A percentile compares a stretch with the other conserved stretches of the same genome.
Conservation (phyloP, 2,329 filamentous ascomycete species). For the Aspergillus sojae region DNA sequence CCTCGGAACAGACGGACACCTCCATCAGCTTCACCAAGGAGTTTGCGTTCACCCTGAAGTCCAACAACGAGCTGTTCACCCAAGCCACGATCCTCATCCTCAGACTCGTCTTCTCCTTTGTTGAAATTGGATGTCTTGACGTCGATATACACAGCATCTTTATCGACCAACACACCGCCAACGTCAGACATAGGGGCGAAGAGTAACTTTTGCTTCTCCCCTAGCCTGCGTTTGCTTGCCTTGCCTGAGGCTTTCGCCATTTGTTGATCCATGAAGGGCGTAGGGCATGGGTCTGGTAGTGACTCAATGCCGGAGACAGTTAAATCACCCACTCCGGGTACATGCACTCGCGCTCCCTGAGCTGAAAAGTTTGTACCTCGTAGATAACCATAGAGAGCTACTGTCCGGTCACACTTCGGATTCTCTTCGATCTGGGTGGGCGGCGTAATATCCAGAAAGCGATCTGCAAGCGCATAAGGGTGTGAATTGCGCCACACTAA, state of each 20-base stretch:
- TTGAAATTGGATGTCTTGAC: constrained; percentile 73
- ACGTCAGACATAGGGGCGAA: constrained; percentile 99
- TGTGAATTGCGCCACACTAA: constrained; percentile 95
- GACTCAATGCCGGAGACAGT: constrained; percentile 81
- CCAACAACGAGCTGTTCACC: constrained; percentile 94
- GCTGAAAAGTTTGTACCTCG: constrained; percentile 92
- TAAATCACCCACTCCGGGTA: constrained; percentile 89
- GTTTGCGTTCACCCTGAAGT: constrained; percentile 76
- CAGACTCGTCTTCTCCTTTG: constrained; percentile 62
- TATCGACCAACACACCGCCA: constrained; percentile 92
- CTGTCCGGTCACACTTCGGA: constrained; percentile 83
- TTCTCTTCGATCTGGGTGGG: constrained; percentile 89
- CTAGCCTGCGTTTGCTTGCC: constrained; percentile 74
- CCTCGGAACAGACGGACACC: constrained; percentile 85
- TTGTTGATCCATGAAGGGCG: constrained; percentile 85
- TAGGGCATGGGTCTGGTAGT: constrained; percentile 92
- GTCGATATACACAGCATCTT: constrained; percentile 91
- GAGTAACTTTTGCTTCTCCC: constrained; percentile 94
- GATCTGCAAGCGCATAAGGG: constrained; percentile 90
- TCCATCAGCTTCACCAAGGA: constrained; percentile 79
- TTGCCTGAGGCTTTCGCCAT: constrained; percentile 83
- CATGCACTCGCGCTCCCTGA: constrained; percentile 81
- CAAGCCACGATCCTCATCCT: constrained; percentile 75
- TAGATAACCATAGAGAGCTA: constrained; percentile 91
- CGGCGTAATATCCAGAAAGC: constrained; percentile 92